These are phyloP conservation scores for Mycosarcoma maydis DNA, from an alignment of 1,284 basidiomycete genomes.

Conservation along the genomic window DNA sequence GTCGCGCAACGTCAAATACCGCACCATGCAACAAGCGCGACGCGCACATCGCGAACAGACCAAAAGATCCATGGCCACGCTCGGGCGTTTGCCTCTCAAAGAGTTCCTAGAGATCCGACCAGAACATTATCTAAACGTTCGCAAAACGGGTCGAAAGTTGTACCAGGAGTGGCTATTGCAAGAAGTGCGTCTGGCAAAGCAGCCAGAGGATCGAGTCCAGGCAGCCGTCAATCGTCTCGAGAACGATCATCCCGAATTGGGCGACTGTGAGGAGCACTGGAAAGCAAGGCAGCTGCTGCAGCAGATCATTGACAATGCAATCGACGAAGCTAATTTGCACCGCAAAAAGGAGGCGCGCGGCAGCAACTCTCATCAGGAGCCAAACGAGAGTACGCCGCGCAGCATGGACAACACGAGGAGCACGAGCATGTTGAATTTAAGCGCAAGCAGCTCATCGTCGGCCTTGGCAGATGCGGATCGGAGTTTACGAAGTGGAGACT, in stretches of 20 bases:
- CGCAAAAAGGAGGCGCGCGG: constrained; percentile 42
- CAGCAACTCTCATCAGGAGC: constrained; percentile 30
- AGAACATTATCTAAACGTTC: constrained; percentile 49
- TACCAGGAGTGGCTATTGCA: constrained; percentile 55
- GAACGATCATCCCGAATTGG: constrained; percentile 42
- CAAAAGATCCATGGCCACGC: constrained; percentile 50
- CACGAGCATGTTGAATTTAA: constrained; percentile 27
- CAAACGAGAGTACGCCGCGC: constrained; percentile 24
- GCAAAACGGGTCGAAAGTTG: constrained; percentile 48
- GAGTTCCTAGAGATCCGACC: constrained; percentile 53
- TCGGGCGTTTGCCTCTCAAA: constrained; percentile 51
- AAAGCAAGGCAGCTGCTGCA: constrained; percentile 52
- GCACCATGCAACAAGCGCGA: constrained; percentile 46
- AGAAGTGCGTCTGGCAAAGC: constrained; percentile 54
- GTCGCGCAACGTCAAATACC: constrained; percentile 39
- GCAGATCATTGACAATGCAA: constrained; percentile 58
- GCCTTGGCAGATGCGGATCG: constrained; percentile 35
- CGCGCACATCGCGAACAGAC: constrained; percentile 43
- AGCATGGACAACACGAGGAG: constrained; percentile 16
- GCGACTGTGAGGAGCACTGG: constrained; percentile 55
- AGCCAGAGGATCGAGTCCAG: constrained; percentile 48
- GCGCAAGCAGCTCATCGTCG: constrained; percentile 30
- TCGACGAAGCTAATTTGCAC: constrained; percentile 54
- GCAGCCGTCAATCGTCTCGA: constrained; percentile 51
- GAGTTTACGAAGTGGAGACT: constrained; percentile 15